Conservation (phyloP, 352 stramenopile species). For the Pythium plurisporium region DNA sequence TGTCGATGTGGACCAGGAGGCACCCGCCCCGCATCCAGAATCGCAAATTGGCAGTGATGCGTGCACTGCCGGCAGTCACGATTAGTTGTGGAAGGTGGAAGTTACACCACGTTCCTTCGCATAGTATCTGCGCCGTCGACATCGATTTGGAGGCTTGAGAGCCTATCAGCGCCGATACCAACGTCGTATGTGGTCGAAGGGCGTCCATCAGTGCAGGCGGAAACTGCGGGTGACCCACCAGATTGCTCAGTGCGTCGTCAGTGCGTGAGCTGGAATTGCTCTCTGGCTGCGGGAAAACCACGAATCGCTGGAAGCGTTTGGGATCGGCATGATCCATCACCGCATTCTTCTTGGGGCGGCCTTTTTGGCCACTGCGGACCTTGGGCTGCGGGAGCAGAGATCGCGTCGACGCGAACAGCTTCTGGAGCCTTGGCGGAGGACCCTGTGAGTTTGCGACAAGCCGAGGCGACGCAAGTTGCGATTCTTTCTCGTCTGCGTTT, state of each 20-base stretch:
- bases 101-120: not conserved
- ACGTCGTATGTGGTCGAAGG: not conserved
- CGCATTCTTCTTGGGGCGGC: constrained; percentile 35
- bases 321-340: constrained; percentile 34
- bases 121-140: not conserved
- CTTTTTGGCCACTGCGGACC: not conserved
- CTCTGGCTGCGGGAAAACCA: not conserved
- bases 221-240: constrained; percentile 9
- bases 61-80: not conserved
- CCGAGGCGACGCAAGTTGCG: not conserved
- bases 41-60: not conserved
- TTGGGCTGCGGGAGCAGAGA: constrained; percentile 4
- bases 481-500: not conserved
- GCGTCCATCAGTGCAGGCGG: not conserved
- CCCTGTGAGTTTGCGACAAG: not conserved
- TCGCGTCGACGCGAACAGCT: constrained; percentile 11
- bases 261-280: not conserved
- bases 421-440: constrained; percentile 5
- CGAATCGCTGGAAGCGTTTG: constrained; percentile 31
- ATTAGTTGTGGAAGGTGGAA: too few species aligned
- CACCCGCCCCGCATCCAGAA: constrained; percentile 8
- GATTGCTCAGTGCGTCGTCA: not conserved
- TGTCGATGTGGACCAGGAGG: not conserved
- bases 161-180: not conserved
- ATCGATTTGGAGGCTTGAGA: not conserved